Evolutionary conservation across 495 filamentous ascomycete genomes (phyloP), one percentile per base, ranked within the genome.

Genomic region (Hypoxylon fragiforme): DNA sequence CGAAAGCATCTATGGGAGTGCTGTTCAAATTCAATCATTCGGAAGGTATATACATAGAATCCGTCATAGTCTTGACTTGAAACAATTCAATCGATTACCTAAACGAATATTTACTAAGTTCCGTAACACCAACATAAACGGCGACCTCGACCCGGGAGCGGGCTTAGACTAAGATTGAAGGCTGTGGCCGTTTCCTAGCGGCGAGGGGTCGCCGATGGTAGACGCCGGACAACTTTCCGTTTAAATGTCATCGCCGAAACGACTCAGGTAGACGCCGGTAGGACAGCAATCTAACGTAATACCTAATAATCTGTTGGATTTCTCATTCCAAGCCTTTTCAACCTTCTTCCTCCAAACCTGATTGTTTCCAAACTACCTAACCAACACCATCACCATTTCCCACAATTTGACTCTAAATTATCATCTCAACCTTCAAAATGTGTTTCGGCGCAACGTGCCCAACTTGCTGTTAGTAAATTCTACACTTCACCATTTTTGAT

Each of bases 391-490:
- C 20, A 44, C n/a, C 46, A 44, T 28, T 30, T 18, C 8, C 34
- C 34, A 37, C 8, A 7, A 34, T 32, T 14, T 22, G 13, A 49
- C 21, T 45, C 34, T 6, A 19, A 47, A 9, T 5, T 47, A 46
- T 44, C 39, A 32, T 40, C 18, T 9, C 49, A n/a, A n/a, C n/a
- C n/a, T n/a, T n/a, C n/a, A 70, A 47, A 7, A 75, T 75, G 72
- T 75, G 72, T 57, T 69, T 64, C 60, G 52, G 64, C 19, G 65
- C 71, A 20, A 68, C 65, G 15, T 75, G 73, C 51, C 43, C 69
- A 14, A 70, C 64, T 18, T 75, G 72, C 65, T 64, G 72, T 73
- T 58, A 53, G 71, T 61, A 9, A 28, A 26, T 24, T 19, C 14
- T 20, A 16, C 19, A 30, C 11, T 11, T 20, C 13, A 18, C 41